Base-by-base conservation (phyloP, 2,329 filamentous ascomycete genomes). In the Aspergillus fructus region DNA sequence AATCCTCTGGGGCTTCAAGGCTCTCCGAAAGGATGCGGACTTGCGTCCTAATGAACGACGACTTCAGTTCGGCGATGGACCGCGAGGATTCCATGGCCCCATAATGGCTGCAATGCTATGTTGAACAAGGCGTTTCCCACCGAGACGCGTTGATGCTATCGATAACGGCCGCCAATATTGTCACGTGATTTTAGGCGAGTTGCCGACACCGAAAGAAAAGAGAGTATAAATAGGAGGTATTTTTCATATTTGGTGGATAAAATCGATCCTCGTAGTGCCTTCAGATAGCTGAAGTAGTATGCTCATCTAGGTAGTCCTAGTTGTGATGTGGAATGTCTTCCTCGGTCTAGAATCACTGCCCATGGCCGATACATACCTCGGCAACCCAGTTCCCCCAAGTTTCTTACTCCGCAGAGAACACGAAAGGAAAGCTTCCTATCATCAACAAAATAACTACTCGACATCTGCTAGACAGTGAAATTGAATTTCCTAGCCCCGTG, bases 51-150 rank as follows among this genome's bases (percentile, higher is more conserved):
- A 84, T 71, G 49, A 85, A 85, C 13, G 75, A 66, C 5, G 78
- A 74, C 61, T 85, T 85, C 40, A 80, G 65, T 58, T 81, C 78
- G 19, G 78, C 71, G 46, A 84, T 76, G 1, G 81, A 82, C 53
- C 68, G 68, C 55, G 67, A 66, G 40, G 69, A 70, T 55, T 75
- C 74, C 75, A 78, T 78, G 30, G 48, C 64, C 51, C 57, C 62
- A 65, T 63, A 55, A 58, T 54, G 60, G 61, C 56, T 24, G 37
- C 49, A 43, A 41, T 40, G 42, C 17, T 47, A 30, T 19, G 13
- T 23, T 33, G 7, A 48, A 33, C 45, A 33, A 40, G 15, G 37
- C 12, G 24, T 47, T 19, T 37, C 33, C 21, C n/a, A 48, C 21
- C n/a, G 21, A 27, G n/a, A 61, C 47, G 39, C 55, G 46, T 45